Conservation (phyloP, 192 early-diverging fungal species). For the Linnemannia exigua region DNA sequence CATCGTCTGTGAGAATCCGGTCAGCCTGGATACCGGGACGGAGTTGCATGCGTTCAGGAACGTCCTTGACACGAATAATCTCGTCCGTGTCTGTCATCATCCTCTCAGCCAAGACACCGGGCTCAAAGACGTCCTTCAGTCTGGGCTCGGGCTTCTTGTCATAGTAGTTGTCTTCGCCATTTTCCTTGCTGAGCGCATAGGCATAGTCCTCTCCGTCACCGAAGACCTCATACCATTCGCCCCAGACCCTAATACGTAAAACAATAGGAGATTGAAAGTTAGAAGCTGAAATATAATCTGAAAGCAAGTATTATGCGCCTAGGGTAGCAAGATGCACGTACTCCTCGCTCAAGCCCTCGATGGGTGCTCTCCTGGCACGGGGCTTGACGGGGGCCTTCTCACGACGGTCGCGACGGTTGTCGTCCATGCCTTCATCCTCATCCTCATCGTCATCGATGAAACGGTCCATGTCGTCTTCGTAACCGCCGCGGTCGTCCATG, state of each 20-base stretch:
- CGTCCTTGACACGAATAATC: conserved; percentile 85
- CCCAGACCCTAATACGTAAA: conserved; percentile 65
- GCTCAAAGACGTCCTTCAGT: conserved; percentile 80
- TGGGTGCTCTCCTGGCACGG: conserved; percentile 63
- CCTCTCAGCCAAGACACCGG: conserved; percentile 86
- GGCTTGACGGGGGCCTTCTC: conserved; percentile 50
- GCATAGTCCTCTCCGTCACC: conserved; percentile 94
- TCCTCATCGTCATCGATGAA: conserved; percentile 63
- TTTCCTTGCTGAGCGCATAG: conserved; percentile 66
- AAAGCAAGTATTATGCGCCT: conserved; percentile 29
- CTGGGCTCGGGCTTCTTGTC: conserved; percentile 68
- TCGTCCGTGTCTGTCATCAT: conserved; percentile 96
- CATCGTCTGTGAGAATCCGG: conserved; percentile 64
- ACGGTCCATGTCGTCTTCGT: conserved; percentile 68
- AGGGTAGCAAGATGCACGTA: conserved; percentile 53
- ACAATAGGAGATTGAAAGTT: conserved; percentile 7
- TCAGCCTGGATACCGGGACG: conserved; percentile 61
- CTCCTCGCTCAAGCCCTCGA: conserved; percentile 71
- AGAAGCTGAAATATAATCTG: background rate
- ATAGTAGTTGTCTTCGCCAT: conserved; percentile 48
- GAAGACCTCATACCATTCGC: conserved; percentile 91
- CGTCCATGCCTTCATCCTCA: conserved; percentile 56
- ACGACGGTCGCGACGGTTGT: conserved; percentile 41
- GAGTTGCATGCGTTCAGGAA: conserved; percentile 95
- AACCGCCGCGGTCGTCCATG: conserved; percentile 55